Evolutionary conservation across 257 asterid species (phyloP), one percentile per base, ranked within the genome.

Genomic region (Schizonepeta tenuifolia): DNA sequence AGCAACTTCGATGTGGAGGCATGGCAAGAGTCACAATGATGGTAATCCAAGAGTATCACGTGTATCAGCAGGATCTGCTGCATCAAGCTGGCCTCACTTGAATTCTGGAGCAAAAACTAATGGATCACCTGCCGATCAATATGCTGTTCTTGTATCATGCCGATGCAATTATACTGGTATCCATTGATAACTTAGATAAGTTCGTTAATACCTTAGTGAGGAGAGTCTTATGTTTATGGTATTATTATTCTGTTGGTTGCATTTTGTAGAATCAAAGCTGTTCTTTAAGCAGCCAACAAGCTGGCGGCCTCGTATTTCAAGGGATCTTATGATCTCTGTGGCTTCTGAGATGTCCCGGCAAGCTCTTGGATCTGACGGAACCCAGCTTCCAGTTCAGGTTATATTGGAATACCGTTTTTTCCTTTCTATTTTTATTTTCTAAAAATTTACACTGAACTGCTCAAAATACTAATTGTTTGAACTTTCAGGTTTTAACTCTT

Each of bases 101-200:
- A 79, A 58, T 75, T 51, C 41, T 75, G 96, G 87, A 75, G 77
- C 71, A 54, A 84, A 83, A 75, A 85, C 80, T 68, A 75, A 64
- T 69, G 92, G 81, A 67, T 78, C 86, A 11, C 74, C 89, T 76
- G 75, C 83, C 56, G 94, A 92, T 82, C 85, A 80, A 35, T 92
- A 88, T 77, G 96, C 98, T 26, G 86, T 95, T 80, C 89, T 95
- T 72, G 97, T 90, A 56, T 95, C 99, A 69, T 95, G 99, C 68
- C 90, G 99, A 74, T 90, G 96, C 89, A 95, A 95, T 76, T 92
- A 86, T 85, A 87, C 96, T 71, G 99, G 99, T 95, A 87, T 28
- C 26, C 31, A 78, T 36, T 44, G 73, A 46, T 31, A 66, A 62
- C 68, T 54, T 67, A n/a, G 44, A 17, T 35, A 20, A 61, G 60